Percentiles rank a stretch among this genome's conserved stretches.
phyloP scores from a whole-genome alignment of 805 yeast genomes.

The Yarrowia hollandica region DNA sequence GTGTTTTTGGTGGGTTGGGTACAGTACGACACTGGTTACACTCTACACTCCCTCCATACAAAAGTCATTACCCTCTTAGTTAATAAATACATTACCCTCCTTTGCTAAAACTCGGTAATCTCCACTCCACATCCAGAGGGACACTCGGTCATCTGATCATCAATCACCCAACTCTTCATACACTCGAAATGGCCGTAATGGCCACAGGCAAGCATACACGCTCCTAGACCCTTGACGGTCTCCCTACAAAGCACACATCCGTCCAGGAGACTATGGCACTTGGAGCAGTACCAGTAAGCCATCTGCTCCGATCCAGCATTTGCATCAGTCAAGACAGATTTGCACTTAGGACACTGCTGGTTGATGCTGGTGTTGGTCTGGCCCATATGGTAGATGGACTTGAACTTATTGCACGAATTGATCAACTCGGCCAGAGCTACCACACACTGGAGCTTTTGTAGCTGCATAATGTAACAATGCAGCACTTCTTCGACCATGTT shows the following conservation, averaged over 20 bases:
- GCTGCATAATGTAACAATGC: conserved; percentile 9
- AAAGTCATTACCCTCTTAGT: too few relatives aligned
- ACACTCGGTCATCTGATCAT: conserved; percentile 64
- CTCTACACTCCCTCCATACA: too few relatives aligned
- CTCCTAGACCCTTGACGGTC: conserved; percentile 70
- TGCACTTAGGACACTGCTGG: conserved; percentile 8
- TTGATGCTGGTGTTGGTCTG: conserved; percentile 18
- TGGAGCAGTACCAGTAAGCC: conserved; percentile 76
- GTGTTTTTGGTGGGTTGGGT: too few relatives aligned
- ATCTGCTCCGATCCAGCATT: background rate
- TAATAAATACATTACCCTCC: background rate
- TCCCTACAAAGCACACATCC: conserved; percentile 77
- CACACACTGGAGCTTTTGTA: conserved; percentile 21
- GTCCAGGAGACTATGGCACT: conserved; percentile 59
- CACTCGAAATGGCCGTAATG: conserved; percentile 86
- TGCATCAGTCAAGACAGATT: conserved; percentile 1
- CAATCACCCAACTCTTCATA: conserved; percentile 72
- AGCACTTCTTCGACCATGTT: conserved; percentile 41
- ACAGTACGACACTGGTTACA: too few relatives aligned
- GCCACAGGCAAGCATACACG: conserved; percentile 69
- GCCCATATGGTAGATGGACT: conserved; percentile 24
- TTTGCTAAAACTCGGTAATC: background rate
- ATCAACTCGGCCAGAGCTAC: conserved; percentile 22
- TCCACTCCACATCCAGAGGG: conserved; percentile 65
- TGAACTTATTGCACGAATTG: background rate